A percentile compares a stretch with the other conserved stretches of the same genome.
Conservation (phyloP, 2,329 filamentous ascomycete genomes). For the Fusarium oxysporum region DNA sequence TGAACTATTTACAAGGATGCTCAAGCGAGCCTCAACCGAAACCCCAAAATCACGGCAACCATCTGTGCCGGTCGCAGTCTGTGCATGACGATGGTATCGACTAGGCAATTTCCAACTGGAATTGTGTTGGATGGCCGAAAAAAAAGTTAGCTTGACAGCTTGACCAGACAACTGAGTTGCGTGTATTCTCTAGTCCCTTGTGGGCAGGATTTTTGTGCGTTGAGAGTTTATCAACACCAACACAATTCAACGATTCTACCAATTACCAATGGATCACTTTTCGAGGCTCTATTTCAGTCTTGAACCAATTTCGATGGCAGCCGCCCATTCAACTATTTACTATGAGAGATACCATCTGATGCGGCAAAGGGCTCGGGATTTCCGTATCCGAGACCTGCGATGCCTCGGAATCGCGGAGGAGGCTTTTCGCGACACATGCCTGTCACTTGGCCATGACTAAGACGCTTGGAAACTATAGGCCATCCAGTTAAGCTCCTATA, state of each 20-base stretch:
- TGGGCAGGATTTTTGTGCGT: background rate
- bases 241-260: background rate
- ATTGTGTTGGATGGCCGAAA: background rate
- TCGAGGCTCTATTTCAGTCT: background rate
- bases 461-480: conserved; percentile 1
- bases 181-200: background rate
- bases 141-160: background rate
- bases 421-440: conserved; percentile 26
- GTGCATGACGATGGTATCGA: background rate
- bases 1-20: conserved; percentile 28
- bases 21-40: conserved; percentile 38
- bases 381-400: conserved; percentile 39
- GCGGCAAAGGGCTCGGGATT: conserved; percentile 36
- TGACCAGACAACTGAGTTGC: background rate
- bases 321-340: background rate
- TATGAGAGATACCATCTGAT: background rate
- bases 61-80: conserved; percentile 27
- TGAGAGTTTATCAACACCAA: background rate
- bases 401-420: conserved; percentile 13
- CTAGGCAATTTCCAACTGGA: background rate
- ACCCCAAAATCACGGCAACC: conserved; percentile 30
- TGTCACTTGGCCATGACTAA: conserved; percentile 10
- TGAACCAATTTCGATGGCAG: background rate
- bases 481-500: conserved; percentile 1
- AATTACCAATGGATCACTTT: background rate